These are phyloP conservation scores for Fusarium temperatum DNA, from an alignment of 2,329 filamentous ascomycete genomes.

Conservation along the genomic window DNA sequence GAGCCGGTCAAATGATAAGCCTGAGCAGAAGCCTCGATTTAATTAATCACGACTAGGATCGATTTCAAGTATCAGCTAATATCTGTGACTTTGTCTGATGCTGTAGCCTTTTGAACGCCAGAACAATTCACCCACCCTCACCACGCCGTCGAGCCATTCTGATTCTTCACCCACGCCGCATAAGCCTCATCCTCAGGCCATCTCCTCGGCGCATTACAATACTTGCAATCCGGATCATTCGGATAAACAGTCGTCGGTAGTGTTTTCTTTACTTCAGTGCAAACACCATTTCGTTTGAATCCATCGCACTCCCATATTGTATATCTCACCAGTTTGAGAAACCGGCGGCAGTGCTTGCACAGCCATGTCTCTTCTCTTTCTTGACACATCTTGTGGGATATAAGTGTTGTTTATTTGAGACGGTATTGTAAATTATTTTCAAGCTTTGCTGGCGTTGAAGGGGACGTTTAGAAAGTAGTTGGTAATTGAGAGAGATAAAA, in stretches of 20 bases:
- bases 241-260: not conserved
- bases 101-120: too few relatives aligned
- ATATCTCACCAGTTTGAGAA: not conserved
- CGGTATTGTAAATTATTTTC: fast-evolving
- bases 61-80: too few relatives aligned
- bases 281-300: not conserved
- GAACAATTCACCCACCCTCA: not conserved
- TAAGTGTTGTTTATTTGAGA: fast-evolving
- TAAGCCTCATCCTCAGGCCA: not conserved
- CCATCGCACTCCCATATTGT: not conserved
- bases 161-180: not conserved
- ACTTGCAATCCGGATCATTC: not conserved
- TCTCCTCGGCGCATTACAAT: not conserved
- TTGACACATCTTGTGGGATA: not conserved
- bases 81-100: too few relatives aligned
- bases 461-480: fast-evolving
- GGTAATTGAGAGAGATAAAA: not conserved
- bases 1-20: not conserved
- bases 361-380: not conserved
- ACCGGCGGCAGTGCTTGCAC: not conserved
- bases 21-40: not conserved
- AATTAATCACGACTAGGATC: not conserved
- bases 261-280: not conserved
- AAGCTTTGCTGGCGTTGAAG: not conserved
- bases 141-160: not conserved